A percentile compares a stretch with the other conserved stretches of the same genome.
These are phyloP conservation scores for Boletus reticulatus DNA, from an alignment of 768 basidiomycete genomes.

Conservation along the genomic window DNA sequence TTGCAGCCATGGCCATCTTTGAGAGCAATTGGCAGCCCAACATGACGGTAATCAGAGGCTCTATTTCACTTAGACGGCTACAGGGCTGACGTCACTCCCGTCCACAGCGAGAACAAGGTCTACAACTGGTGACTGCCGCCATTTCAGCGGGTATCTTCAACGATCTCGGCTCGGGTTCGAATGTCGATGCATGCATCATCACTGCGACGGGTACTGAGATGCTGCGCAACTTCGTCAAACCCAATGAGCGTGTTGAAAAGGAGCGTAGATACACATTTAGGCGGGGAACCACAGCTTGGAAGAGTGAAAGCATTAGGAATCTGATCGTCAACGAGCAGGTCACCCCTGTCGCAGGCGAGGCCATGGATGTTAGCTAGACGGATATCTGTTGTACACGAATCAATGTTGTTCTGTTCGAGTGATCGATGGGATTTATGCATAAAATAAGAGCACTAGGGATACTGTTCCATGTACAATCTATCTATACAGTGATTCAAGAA, in stretches of 20 bases:
- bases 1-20: slow-evolving; percentile 99
- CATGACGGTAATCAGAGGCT: slow-evolving; percentile 59
- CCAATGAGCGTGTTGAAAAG: slow-evolving; percentile 80
- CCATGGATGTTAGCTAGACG: slow-evolving; percentile 76
- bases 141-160: slow-evolving; percentile 98
- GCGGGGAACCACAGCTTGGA: slow-evolving; percentile 87
- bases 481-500: slow-evolving; percentile 21
- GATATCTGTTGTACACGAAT: slow-evolving; percentile 4
- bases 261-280: slow-evolving; percentile 71
- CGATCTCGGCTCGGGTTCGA: slow-evolving; percentile 98
- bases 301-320: slow-evolving; percentile 70
- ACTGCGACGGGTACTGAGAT: slow-evolving; percentile 84
- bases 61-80: background rate
- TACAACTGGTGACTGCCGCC: slow-evolving; percentile 80
- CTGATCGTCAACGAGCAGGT: slow-evolving; percentile 74
- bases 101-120: slow-evolving; percentile 71
- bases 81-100: slow-evolving; percentile 3
- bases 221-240: slow-evolving; percentile 91
- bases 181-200: slow-evolving; percentile 96
- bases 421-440: slow-evolving; percentile 8
- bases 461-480: slow-evolving; percentile 20
- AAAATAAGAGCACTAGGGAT: slow-evolving; percentile 7
- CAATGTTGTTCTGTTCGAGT: background rate
- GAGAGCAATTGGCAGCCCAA: slow-evolving; percentile 81
- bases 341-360: slow-evolving; percentile 56